Evolutionary conservation across 1,284 basidiomycete species (phyloP), one percentile per base, ranked within the genome.

Genomic region (Heliocybe sulcata): DNA sequence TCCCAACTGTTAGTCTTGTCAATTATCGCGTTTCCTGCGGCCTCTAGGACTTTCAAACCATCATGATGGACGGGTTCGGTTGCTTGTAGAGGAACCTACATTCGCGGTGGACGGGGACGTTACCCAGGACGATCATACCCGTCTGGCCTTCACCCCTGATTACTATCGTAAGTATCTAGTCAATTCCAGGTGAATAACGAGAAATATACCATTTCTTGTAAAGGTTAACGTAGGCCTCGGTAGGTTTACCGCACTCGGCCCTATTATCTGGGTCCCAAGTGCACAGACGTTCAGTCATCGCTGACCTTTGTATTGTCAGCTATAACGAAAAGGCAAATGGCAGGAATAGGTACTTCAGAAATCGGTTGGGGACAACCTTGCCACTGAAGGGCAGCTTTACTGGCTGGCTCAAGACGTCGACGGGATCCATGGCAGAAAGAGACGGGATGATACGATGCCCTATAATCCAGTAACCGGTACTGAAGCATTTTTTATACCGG

Each of bases 1-100:
- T 68, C 67, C 51, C 60, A 63, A 25, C 55, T 53, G 23, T 57
- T 56, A 22, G 45, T 53, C 47, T 52, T 51, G 51, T 57, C 56
- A n/a, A 60, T 35, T 4, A 58, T 49, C 14, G 47, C 51, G 33
- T 60, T 60, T 14, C 58, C 58, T 16, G 56, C 35, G 2, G 55
- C 57, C 45, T 59, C 55, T 10, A 58, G 50, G 42, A 55, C 56
- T 49, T 4, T 16, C 4, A 26, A 29, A 49, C 3, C 11, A 49
- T 25, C 20, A n/a, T 9, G 4, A 22, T 16, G n/a, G 8, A 25
- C 22, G 47, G n/a, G 16, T 26, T 26, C 14, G 25, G 4, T 26
- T 22, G 6, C 22, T n/a, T n/a, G n/a, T n/a, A n/a, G n/a, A n/a
- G 19, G 12, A n/a, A 49, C 47, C n/a, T 3, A 49, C 47, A 45